These are phyloP conservation scores for Colletotrichum truncatum DNA, from an alignment of 2,329 filamentous ascomycete genomes.

Conservation along the genomic window DNA sequence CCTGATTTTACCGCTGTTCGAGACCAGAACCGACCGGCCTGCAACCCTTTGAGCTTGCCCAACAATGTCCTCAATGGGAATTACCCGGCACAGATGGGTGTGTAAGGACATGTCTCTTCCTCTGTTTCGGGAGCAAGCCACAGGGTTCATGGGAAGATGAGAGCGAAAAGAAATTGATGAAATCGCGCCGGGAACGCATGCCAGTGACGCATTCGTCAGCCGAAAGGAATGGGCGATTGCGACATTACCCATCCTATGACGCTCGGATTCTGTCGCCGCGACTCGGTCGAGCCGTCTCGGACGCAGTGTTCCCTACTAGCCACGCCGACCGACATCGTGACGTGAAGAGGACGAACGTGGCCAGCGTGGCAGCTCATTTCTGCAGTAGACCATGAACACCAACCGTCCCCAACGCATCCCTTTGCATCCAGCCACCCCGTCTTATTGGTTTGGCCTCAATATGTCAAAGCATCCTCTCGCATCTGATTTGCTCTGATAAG, in stretches of 20 bases:
- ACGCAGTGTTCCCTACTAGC: neutral
- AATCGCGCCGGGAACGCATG: neutral
- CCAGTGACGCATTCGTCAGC: conserved; percentile 8
- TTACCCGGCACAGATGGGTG: neutral
- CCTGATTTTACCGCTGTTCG: conserved; percentile 7
- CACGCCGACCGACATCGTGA: neutral
- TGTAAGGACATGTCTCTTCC: neutral
- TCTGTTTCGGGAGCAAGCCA: conserved; percentile 9
- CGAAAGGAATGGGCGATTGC: conserved; percentile 10
- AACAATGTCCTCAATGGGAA: neutral
- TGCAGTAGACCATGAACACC: conserved; percentile 9
- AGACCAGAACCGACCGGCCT: neutral
- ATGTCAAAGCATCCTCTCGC: neutral
- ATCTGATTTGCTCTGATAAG: conserved; percentile 3
- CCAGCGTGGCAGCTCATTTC: conserved; percentile 5
- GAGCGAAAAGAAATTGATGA: neutral
- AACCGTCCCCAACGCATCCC: neutral
- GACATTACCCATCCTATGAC: neutral
- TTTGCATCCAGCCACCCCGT: conserved; percentile 7
- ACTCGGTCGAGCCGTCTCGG: neutral
- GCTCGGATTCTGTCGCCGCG: conserved; percentile 4
- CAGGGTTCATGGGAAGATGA: neutral
- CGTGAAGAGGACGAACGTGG: neutral
- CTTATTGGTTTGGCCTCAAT: conserved; percentile 11
- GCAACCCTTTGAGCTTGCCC: conserved; percentile 3